Evolutionary conservation across 2,329 filamentous ascomycete genomes (phyloP).

Genomic region (Apiospora kogelbergensis): DNA sequence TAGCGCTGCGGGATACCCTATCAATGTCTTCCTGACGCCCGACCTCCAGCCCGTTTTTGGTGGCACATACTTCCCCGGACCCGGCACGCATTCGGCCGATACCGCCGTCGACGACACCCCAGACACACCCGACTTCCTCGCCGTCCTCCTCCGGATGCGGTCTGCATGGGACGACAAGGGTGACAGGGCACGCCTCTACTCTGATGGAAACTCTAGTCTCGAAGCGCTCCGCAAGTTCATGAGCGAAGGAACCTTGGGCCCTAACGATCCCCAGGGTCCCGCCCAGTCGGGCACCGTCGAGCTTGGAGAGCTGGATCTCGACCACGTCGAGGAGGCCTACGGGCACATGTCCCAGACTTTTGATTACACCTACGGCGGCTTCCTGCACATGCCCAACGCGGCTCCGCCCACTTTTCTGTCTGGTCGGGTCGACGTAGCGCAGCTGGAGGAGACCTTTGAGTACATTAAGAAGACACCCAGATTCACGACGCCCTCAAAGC

Average conservation of each 20-base stretch:
- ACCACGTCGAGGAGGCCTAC: constrained; percentile 88
- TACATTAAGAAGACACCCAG: constrained; percentile 81
- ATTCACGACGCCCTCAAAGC: constrained; percentile 84
- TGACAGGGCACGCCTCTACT: constrained; percentile 63
- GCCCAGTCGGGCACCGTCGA: constrained; percentile 15
- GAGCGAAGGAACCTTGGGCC: constrained; percentile 74
- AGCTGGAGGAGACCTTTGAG: constrained; percentile 85
- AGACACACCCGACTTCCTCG: constrained; percentile 75
- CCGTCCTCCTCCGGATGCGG: constrained; percentile 71
- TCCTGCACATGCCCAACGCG: constrained; percentile 48
- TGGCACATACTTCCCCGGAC: constrained; percentile 92
- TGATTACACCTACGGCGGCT: constrained; percentile 77
- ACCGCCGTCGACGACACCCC: constrained; percentile 46
- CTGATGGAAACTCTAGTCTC: constrained; percentile 81
- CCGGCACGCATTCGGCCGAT: constrained; percentile 48
- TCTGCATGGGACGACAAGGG: constrained; percentile 81
- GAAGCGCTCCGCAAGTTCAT: constrained; percentile 82
- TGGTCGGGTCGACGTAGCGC: constrained; percentile 71
- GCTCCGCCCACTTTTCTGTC: constrained; percentile 11
- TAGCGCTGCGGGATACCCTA: constrained; percentile 86
- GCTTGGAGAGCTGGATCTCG: constrained; percentile 65
- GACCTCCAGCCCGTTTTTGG: constrained; percentile 93
- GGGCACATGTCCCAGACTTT: constrained; percentile 77
- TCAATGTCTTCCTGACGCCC: constrained; percentile 95
- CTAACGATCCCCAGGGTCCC: constrained; percentile 19